phyloP scores from a whole-genome alignment of 148 eudicot genomes.

The Hydrangea macrophylla region DNA sequence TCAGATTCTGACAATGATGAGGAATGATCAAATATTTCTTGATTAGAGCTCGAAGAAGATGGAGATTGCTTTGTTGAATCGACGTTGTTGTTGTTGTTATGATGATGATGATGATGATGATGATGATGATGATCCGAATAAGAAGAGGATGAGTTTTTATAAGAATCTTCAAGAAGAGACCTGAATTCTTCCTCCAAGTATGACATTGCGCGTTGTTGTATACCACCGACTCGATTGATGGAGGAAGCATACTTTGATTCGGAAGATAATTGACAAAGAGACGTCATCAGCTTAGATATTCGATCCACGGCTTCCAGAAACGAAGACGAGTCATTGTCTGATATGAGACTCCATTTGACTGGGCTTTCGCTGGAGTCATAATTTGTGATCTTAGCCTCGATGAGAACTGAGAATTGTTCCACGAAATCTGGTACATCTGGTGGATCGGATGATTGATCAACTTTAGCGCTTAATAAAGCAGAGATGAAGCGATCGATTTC shows the following conservation, averaged over 20 bases:
- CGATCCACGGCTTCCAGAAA: conserved; percentile 31
- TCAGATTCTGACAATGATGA: conserved; percentile 5
- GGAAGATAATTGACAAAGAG: conserved; percentile 18
- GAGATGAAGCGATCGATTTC: conserved; percentile 35
- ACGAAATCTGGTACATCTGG: conserved; percentile 30
- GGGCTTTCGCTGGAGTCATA: conserved; percentile 23
- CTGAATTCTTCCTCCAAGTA: conserved; percentile 48
- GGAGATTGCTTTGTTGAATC: conserved; percentile 16
- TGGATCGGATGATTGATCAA: conserved; percentile 5
- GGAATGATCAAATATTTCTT: conserved; percentile 11
- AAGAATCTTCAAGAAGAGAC: conserved; percentile 29
- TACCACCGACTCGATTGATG: conserved; percentile 30
- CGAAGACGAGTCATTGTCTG: conserved; percentile 16
- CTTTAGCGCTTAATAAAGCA: conserved; percentile 4
- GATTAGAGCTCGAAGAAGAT: conserved; percentile 11
- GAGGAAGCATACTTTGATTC: conserved; percentile 26
- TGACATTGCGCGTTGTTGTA: conserved; percentile 46
- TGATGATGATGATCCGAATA: conserved; percentile 8
- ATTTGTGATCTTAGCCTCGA: conserved; percentile 34
- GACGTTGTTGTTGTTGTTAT: too few relatives aligned
- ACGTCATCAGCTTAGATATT: conserved; percentile 16
- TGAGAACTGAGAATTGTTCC: conserved; percentile 31
- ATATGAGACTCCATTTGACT: conserved; percentile 26
- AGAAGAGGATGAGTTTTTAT: neutral
- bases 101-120: too few relatives aligned